phyloP scores from a whole-genome alignment of 768 basidiomycete genomes.

The Podaxis carcinomalis region DNA sequence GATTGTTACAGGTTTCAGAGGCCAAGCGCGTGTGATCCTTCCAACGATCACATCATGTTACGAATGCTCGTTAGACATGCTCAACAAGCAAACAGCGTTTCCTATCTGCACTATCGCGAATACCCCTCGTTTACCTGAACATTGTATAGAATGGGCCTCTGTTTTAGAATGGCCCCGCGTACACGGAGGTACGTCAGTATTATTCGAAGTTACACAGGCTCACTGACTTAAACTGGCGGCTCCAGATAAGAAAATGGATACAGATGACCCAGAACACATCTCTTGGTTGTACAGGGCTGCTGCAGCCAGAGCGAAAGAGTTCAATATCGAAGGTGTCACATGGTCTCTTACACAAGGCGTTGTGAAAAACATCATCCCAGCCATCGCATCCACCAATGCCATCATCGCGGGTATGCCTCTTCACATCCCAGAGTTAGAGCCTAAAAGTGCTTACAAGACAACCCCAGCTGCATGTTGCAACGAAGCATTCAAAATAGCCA shows the following conservation, averaged over 20 bases:
- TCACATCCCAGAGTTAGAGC: neutral
- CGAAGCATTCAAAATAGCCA: constrained; percentile 98
- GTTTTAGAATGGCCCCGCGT: constrained; percentile 98
- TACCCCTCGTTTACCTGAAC: constrained; percentile 95
- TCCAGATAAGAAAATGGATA: constrained; percentile 92
- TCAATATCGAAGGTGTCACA: constrained; percentile 97
- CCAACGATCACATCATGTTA: constrained; percentile 96
- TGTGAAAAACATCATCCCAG: constrained; percentile 99
- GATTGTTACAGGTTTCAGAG: constrained; percentile 79
- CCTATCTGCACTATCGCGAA: constrained; percentile 99
- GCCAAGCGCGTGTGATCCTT: constrained; percentile 94
- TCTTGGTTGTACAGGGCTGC: constrained; percentile 87
- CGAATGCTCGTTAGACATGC: constrained; percentile 97
- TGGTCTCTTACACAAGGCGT: constrained; percentile 98
- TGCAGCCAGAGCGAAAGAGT: constrained; percentile 79
- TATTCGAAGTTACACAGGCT: neutral
- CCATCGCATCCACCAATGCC: constrained; percentile 97
- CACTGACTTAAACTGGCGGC: neutral
- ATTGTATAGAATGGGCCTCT: constrained; percentile 99
- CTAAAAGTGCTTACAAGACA: neutral
- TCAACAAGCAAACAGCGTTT: constrained; percentile 94
- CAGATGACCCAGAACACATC: constrained; percentile 96
- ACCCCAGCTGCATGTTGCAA: constrained; percentile 89
- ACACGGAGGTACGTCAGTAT: constrained; percentile 60
- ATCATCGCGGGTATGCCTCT: constrained; percentile 78